phyloP scores from a whole-genome alignment of 192 early-diverging fungal species.

The Umbelopsis ramanniana region DNA sequence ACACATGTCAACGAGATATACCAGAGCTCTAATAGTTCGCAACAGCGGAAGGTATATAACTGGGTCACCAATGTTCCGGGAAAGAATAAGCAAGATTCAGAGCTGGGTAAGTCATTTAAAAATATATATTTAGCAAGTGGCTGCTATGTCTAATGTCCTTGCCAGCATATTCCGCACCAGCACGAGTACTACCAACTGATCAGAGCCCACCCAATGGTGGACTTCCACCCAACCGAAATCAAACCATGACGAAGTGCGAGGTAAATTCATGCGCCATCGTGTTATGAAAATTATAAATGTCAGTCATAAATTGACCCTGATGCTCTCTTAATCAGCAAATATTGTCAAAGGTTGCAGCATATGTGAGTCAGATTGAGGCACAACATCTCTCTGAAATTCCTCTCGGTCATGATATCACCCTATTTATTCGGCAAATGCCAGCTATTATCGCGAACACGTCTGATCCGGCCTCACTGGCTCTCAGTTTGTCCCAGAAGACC shows the following conservation, averaged over 20 bases:
- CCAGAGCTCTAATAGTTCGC: background rate
- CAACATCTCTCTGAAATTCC: slow-evolving; percentile 64
- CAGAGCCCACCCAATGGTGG: background rate
- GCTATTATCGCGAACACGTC: slow-evolving; percentile 65
- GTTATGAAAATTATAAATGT: background rate
- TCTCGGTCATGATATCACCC: slow-evolving; percentile 76
- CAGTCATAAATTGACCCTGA: background rate
- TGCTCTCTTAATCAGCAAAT: background rate
- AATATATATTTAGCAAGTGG: background rate
- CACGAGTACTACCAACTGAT: background rate
- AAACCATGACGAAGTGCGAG: background rate
- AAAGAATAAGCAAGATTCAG: background rate
- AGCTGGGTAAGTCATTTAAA: background rate
- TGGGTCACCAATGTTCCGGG: background rate
- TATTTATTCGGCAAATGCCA: slow-evolving; percentile 74
- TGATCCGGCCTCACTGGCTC: slow-evolving; percentile 73
- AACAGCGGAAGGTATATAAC: slow-evolving; percentile 10
- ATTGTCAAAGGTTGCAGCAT: slow-evolving; percentile 7
- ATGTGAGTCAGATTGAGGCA: background rate
- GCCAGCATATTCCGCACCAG: background rate
- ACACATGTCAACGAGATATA: background rate
- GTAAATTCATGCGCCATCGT: background rate
- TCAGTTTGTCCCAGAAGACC: slow-evolving; percentile 86
- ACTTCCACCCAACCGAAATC: background rate
- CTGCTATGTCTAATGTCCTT: background rate